Evolutionary conservation across 257 asterid genomes (phyloP).

Genomic region (Salvia miltiorrhiza): DNA sequence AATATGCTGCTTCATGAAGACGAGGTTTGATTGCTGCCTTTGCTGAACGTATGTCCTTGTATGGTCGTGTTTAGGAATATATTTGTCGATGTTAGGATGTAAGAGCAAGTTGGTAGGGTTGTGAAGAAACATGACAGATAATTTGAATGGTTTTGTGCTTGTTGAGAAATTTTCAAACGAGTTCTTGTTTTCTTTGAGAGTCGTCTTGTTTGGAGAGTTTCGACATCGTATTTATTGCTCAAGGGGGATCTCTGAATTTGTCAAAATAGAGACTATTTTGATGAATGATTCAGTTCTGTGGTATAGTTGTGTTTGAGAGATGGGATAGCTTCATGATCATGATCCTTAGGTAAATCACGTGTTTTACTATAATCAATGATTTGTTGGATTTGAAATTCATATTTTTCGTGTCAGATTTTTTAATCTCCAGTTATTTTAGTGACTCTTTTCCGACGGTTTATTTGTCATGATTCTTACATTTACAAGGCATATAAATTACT

Average conservation of each 20-base stretch:
- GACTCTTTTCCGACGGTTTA: not conserved
- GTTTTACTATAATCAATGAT: not conserved
- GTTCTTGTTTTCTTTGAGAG: not conserved
- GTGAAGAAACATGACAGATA: not conserved
- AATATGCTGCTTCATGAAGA: conserved; percentile 94
- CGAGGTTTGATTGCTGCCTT: conserved; percentile 51
- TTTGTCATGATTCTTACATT: not conserved
- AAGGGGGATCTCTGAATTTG: not conserved
- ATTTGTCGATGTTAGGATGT: conserved; percentile 20
- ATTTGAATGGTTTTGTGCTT: conserved; percentile 2
- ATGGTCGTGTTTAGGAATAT: conserved; percentile 14
- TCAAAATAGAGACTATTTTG: not conserved
- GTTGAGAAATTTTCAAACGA: not conserved
- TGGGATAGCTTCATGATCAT: not conserved
- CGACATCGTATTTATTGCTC: not conserved
- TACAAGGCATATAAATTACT: not conserved
- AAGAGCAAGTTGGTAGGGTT: not conserved
- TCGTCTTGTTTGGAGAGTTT: not conserved
- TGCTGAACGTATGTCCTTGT: not conserved
- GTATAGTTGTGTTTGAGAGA: not conserved
- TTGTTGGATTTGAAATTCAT: not conserved
- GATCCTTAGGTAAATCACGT: not conserved
- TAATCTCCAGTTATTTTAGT: not conserved
- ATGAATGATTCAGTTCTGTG: not conserved
- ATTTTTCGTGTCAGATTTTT: no score